Conservation (phyloP, 176 grass and related monocot species). For the Puccinellia tenuiflora region DNA sequence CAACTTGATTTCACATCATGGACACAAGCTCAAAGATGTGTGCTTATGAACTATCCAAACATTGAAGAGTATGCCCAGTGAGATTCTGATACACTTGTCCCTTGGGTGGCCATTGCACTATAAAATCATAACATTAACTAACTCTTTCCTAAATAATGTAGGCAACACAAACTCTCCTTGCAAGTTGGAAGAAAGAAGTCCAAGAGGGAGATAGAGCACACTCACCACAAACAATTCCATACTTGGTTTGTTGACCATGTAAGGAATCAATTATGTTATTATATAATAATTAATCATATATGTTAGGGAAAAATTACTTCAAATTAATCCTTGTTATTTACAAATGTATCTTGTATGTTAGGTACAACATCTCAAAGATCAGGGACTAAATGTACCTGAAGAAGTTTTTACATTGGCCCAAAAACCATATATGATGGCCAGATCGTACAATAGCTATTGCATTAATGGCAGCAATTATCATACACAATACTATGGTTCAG, state of each 20-base stretch:
- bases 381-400: background rate
- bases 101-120: too few species aligned
- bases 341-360: background rate
- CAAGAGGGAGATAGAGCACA: background rate
- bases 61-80: background rate
- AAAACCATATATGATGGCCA: background rate
- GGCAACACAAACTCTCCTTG: background rate
- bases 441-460: background rate
- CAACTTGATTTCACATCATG: background rate
- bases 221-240: background rate
- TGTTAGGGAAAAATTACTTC: too few species aligned
- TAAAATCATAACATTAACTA: too few species aligned
- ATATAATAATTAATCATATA: too few species aligned
- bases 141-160: background rate
- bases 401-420: background rate
- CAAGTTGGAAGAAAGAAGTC: background rate
- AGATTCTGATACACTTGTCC: too few species aligned
- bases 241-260: background rate
- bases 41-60: background rate
- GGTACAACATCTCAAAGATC: background rate
- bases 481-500: background rate
- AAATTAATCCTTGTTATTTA: too few species aligned
- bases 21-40: background rate
- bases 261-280: too few species aligned
- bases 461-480: background rate